Evolutionary conservation across 805 yeast species (phyloP).

Genomic region (Barnettozyma californica): DNA sequence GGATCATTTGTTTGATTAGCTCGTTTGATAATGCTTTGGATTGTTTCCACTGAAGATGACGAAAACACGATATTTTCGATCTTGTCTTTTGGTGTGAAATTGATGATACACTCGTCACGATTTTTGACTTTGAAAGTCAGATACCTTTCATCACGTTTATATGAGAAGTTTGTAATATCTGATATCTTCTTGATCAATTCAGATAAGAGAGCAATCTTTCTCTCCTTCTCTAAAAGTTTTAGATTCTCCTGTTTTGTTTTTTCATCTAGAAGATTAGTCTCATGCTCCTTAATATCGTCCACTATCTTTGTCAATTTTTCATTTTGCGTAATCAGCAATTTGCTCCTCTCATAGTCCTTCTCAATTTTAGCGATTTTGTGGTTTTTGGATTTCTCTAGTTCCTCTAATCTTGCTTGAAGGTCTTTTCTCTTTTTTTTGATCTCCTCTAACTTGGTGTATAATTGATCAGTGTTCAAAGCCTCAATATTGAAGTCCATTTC

Average conservation of each 20-base stretch:
- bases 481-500: slow-evolving; percentile 3
- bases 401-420: neutral
- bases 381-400: neutral
- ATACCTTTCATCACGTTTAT: slow-evolving; percentile 3
- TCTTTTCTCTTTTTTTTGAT: slow-evolving; percentile 3
- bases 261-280: slow-evolving; percentile 3
- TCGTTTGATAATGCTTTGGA: neutral
- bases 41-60: neutral
- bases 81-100: slow-evolving; percentile 1
- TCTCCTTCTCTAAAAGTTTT: slow-evolving; percentile 11
- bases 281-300: slow-evolving; percentile 3
- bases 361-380: slow-evolving; percentile 1
- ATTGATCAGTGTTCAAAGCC: slow-evolving; percentile 1
- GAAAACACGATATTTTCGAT: slow-evolving; percentile 3
- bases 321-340: neutral
- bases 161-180: slow-evolving; percentile 5
- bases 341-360: neutral
- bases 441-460: neutral
- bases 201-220: slow-evolving; percentile 9
- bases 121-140: slow-evolving; percentile 7
- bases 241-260: slow-evolving; percentile 3
- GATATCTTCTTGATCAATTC: slow-evolving; percentile 11
- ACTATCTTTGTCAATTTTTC: slow-evolving; percentile 8
- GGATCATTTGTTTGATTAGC: slow-evolving; percentile 7
- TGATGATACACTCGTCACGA: slow-evolving; percentile 1